Evolutionary conservation across 768 basidiomycete genomes (phyloP).

Genomic region (Leccinum uliginosum): DNA sequence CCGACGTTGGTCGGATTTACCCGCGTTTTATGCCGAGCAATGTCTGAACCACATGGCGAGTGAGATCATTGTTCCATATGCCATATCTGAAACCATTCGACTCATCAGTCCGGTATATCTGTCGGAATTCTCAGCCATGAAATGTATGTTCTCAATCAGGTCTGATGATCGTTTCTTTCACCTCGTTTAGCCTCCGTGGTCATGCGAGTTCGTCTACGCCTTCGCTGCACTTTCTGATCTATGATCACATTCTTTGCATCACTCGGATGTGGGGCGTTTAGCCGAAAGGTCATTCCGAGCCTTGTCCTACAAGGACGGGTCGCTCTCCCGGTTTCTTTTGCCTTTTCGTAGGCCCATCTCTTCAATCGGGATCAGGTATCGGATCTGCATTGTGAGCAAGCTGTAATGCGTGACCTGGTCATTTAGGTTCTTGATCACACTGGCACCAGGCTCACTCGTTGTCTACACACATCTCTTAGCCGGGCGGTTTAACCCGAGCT

Average conservation of each 20-base stretch:
- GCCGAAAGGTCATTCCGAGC: neutral
- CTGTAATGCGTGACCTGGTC: neutral
- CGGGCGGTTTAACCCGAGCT: neutral
- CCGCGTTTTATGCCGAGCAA: too few species aligned
- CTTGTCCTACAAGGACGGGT: too few species aligned
- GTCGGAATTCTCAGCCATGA: too few species aligned
- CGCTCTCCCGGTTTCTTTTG: conserved; percentile 3
- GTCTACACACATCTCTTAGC: neutral
- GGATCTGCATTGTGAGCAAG: neutral
- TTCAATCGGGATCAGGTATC: conserved; percentile 5
- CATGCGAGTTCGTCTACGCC: neutral
- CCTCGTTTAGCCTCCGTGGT: neutral
- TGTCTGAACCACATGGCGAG: too few species aligned
- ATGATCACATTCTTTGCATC: conserved; percentile 2
- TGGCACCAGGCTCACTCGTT: neutral
- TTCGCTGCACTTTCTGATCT: neutral
- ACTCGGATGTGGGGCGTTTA: neutral
- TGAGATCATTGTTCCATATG: too few species aligned
- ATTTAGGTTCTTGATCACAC: neutral
- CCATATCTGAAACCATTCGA: too few species aligned
- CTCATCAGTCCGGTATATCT: too few species aligned
- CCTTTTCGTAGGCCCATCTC: neutral
- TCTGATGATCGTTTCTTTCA: neutral
- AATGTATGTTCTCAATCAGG: too few species aligned
- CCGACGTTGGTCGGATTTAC: neutral